Percentiles rank a stretch among this genome's conserved stretches.
phyloP scores from a whole-genome alignment of 2,329 filamentous ascomycete species.

The Pseudopithomyces chartarum region DNA sequence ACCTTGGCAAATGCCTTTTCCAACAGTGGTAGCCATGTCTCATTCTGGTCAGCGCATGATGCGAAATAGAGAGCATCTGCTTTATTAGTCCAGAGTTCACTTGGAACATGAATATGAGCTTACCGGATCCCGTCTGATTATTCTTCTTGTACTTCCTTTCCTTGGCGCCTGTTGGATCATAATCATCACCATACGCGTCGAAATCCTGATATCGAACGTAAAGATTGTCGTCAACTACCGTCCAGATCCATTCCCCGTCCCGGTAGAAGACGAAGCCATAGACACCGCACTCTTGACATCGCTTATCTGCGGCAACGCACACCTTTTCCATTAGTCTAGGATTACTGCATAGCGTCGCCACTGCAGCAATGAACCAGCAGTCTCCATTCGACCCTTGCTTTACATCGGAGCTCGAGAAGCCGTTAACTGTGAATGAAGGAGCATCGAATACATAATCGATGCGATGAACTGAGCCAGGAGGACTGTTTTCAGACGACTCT shows the following conservation, averaged over 20 bases:
- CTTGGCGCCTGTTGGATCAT: constrained; percentile 61
- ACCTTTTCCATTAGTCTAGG: constrained; percentile 70
- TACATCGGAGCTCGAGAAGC: constrained; percentile 76
- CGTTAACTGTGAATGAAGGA: constrained; percentile 76
- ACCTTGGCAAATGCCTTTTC: constrained; percentile 87
- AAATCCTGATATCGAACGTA: constrained; percentile 79
- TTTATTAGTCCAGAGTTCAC: neutral
- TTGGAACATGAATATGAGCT: neutral
- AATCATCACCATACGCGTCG: constrained; percentile 72
- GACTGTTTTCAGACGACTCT: constrained; percentile 17
- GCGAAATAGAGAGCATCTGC: constrained; percentile 75
- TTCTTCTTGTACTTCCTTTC: constrained; percentile 67
- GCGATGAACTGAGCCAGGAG: constrained; percentile 34
- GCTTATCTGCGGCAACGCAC: constrained; percentile 73
- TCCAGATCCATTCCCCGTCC: constrained; percentile 73
- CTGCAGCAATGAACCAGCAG: constrained; percentile 83
- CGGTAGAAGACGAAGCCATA: constrained; percentile 86
- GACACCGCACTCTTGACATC: constrained; percentile 74
- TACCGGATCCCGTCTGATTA: constrained; percentile 69
- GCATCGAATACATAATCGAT: constrained; percentile 76
- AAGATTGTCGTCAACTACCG: constrained; percentile 88
- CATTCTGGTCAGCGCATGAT: constrained; percentile 73
- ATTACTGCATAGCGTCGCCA: constrained; percentile 77
- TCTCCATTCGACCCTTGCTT: constrained; percentile 78
- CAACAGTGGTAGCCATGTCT: constrained; percentile 80